These are phyloP conservation scores for Cyberlindnera misumaiensis DNA, from an alignment of 805 yeast genomes.

Conservation along the genomic window DNA sequence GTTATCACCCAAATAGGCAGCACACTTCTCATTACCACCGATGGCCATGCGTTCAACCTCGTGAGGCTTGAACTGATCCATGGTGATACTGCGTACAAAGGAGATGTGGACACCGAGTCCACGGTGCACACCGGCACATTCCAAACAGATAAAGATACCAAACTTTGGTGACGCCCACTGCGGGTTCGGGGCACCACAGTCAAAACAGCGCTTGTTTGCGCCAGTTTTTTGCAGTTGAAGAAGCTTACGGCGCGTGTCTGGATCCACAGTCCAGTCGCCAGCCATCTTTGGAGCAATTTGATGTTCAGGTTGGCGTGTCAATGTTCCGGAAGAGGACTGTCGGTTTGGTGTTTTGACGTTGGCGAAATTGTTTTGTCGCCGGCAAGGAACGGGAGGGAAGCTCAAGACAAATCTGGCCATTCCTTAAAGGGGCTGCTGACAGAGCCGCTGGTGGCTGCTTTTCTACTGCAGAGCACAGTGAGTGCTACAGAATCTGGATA, in stretches of 20 bases:
- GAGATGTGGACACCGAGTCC: conserved; percentile 96
- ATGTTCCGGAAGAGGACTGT: no score
- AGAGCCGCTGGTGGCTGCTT: no score
- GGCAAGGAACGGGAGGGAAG: no score
- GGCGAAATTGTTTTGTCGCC: no score
- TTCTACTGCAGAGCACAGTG: no score
- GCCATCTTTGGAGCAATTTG: conserved; percentile 15
- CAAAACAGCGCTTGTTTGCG: conserved; percentile 83
- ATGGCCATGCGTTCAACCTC: conserved; percentile 86
- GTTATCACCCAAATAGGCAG: conserved; percentile 57
- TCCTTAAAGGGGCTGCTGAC: no score
- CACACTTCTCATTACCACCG: conserved; percentile 85
- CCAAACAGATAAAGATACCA: conserved; percentile 94
- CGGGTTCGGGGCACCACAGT: conserved; percentile 92
- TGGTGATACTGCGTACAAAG: conserved; percentile 92
- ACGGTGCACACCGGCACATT: conserved; percentile 95
- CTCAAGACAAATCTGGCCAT: no score
- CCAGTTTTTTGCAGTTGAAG: conserved; percentile 74
- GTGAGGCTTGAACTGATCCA: conserved; percentile 97
- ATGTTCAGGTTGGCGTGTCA: no score
- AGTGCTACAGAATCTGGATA: no score
- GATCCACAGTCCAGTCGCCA: conserved; percentile 84
- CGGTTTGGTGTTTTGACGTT: no score
- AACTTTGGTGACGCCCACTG: conserved; percentile 99
- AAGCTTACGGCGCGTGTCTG: conserved; percentile 80